Evolutionary conservation across 2,329 filamentous ascomycete species (phyloP).

Genomic region (Alternaria incomplexa): DNA sequence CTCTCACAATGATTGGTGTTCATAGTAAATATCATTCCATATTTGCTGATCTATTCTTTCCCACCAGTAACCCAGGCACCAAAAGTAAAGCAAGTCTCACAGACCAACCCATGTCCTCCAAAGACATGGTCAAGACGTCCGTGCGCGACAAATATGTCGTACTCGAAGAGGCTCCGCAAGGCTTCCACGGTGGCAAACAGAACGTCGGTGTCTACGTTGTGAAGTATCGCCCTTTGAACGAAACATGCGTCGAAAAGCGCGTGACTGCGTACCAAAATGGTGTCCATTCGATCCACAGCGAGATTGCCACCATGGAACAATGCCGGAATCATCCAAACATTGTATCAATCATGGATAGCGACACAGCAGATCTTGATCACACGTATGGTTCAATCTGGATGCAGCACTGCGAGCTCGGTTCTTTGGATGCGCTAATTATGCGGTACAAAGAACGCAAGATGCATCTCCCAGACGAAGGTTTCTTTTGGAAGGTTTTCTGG

Average conservation of each 20-base stretch:
- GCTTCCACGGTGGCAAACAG: not conserved
- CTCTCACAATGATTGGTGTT: not conserved
- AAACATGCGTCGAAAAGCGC: not conserved
- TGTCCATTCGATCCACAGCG: not conserved
- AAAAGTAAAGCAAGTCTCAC: not conserved
- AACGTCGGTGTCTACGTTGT: not conserved
- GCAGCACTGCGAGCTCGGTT: conserved; percentile 22
- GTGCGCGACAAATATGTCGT: not conserved
- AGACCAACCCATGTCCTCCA: not conserved
- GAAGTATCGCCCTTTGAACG: not conserved
- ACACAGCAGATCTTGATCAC: not conserved
- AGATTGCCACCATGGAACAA: not conserved
- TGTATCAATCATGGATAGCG: not conserved
- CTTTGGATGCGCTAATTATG: conserved; percentile 12
- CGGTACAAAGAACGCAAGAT: not conserved
- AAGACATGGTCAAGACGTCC: not conserved
- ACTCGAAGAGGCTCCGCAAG: not conserved
- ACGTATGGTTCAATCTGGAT: conserved; percentile 13
- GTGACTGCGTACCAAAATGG: not conserved
- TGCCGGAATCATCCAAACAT: not conserved
- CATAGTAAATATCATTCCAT: not conserved
- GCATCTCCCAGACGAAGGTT: conserved; percentile 13
- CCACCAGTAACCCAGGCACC: not conserved
- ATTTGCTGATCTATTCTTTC: not conserved
- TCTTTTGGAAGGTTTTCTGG: conserved; percentile 20